Base-by-base conservation (phyloP, 2,329 filamentous ascomycete genomes). In the Pyricularia grisea region DNA sequence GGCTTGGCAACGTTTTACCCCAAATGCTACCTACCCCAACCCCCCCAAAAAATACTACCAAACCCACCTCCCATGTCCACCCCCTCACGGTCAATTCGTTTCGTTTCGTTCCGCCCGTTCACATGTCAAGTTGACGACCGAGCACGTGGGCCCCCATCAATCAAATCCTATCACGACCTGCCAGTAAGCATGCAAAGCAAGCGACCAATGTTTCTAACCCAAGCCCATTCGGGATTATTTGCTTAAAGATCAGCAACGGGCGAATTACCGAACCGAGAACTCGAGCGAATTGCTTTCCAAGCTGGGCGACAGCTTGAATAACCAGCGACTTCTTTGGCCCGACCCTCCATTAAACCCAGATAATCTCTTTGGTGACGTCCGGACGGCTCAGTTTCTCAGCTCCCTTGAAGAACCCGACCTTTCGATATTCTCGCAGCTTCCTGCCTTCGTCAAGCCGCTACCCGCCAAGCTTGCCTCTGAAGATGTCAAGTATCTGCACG, bases 401-500 rank as follows among this genome's bases (percentile, higher is more conserved):
- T 79, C 85, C 72, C 80, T 85, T 71, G 79, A 86, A 71, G 79
- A 81, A 72, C 79, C 82, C 70, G 82, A 83, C 75, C 74, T 75
- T 73, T 73, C 73, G 23, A 58, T 67, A n/a, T 67, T 63, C 63
- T 73, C 83, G 42, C 82, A 88, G 69, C 79, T 89, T 27, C 88
- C 88, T 55, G 79, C 80, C 36, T 97, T 93, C 76, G 88, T 97
- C 75, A 92, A 92, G 74, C 90, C 92, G 28, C 83, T 97, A 7
- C 93, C 93, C 0, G 79, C 86, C 63, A 90, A 90, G 75, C 90
- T 97, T 73, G 88, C 90, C 6, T 83, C 87, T 17, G 93, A 97
- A 73, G 94, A 97, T 80, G 87, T 97, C 71, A 85, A 89, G 69
- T 97, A 95, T 78, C 84, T 97, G 69, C 86, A 90, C 71, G 87